These are phyloP conservation scores for Gautieria morchelliformis DNA, from an alignment of 768 basidiomycete species.

Conservation along the genomic window DNA sequence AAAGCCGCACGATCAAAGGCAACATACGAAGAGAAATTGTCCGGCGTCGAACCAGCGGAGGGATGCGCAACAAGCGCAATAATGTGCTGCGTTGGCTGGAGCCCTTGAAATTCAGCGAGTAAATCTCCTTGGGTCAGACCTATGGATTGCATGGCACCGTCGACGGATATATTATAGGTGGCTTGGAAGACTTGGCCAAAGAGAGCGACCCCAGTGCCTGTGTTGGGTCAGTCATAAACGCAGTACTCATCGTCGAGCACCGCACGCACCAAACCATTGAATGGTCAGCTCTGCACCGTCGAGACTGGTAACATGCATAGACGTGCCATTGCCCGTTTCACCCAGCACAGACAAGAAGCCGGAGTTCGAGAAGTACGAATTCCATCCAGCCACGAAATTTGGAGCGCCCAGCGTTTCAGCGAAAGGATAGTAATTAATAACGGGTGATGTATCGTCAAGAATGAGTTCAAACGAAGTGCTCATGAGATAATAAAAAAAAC, in stretches of 20 bases:
- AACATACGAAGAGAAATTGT: conserved; percentile 25
- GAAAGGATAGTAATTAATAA: conserved; percentile 51
- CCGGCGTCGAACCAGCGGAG: conserved; percentile 20
- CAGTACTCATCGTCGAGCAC: conserved; percentile 2
- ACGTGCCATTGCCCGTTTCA: conserved; percentile 43
- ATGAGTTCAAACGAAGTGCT: conserved; percentile 23
- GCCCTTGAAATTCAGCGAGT: neutral
- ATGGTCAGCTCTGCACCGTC: conserved; percentile 49
- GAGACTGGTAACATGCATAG: conserved; percentile 51
- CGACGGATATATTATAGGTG: neutral
- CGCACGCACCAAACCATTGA: conserved; percentile 49
- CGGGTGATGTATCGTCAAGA: conserved; percentile 61
- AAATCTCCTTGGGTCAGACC: neutral
- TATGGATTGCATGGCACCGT: neutral
- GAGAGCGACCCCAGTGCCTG: conserved; percentile 10
- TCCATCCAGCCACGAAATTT: conserved; percentile 54
- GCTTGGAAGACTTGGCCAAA: conserved; percentile 1
- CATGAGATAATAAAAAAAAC: neutral
- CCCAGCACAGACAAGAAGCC: conserved; percentile 37
- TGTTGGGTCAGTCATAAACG: conserved; percentile 5
- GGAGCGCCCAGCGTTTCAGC: conserved; percentile 38
- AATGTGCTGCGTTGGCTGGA: conserved; percentile 32
- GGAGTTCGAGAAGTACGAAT: conserved; percentile 45
- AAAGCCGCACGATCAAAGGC: conserved; percentile 51
- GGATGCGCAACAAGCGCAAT: conserved; percentile 40